A percentile compares a stretch with the other conserved stretches of the same genome.
Conservation (phyloP, 1,284 basidiomycete genomes). For the Microbotryum violaceum region DNA sequence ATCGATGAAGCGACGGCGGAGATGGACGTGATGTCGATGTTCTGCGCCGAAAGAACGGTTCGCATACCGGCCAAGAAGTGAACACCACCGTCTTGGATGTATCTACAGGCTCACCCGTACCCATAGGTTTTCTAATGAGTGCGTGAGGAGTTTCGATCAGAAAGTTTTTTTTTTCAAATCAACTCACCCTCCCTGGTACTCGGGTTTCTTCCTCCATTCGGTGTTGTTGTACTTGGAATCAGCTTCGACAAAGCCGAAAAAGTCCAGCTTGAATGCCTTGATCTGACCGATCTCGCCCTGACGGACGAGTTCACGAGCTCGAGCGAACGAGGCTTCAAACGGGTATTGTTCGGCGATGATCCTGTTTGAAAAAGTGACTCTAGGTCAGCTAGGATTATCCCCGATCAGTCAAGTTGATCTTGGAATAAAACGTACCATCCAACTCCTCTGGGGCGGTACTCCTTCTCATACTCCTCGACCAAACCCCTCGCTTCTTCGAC, state of each 20-base stretch:
- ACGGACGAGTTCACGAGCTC: constrained; percentile 51
- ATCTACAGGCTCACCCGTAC: constrained; percentile 5
- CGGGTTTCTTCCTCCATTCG: constrained; percentile 28
- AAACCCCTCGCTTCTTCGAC: constrained; percentile 57
- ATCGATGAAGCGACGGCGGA: constrained; percentile 8
- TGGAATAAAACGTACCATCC: constrained; percentile 58
- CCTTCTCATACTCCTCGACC: constrained; percentile 57
- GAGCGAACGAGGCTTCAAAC: constrained; percentile 55
- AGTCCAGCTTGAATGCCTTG: constrained; percentile 54
- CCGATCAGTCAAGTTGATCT: background rate
- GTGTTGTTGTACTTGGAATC: constrained; percentile 14
- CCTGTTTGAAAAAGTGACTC: background rate
- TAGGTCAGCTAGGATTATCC: background rate
- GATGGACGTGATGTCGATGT: constrained; percentile 9
- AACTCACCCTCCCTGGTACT: constrained; percentile 32
- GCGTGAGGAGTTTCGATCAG: too few relatives aligned
- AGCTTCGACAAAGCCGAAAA: constrained; percentile 53
- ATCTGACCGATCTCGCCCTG: constrained; percentile 58
- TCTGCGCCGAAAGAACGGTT: too few relatives aligned
- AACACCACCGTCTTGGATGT: constrained; percentile 35
- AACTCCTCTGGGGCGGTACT: constrained; percentile 60
- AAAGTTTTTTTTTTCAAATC: too few relatives aligned
- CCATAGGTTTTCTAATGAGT: too few relatives aligned
- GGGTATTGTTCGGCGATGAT: constrained; percentile 42
- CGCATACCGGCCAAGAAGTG: constrained; percentile 32